Conservation (phyloP, 2,329 filamentous ascomycete genomes). For the Exophiala lecanii-corni region DNA sequence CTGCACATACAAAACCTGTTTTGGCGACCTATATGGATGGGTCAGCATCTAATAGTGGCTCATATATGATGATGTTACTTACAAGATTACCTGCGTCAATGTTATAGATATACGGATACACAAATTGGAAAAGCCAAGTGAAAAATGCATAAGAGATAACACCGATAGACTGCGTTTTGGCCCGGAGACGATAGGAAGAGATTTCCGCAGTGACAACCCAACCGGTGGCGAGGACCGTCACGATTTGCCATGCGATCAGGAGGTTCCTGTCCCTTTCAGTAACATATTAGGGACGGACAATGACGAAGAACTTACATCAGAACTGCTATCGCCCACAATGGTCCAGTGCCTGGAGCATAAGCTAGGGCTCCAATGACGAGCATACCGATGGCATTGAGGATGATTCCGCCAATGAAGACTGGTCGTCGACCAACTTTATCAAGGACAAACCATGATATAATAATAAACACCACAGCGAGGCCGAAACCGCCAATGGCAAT, state of each 20-base stretch:
- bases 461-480: not conserved
- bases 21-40: too few relatives aligned
- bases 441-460: not conserved
- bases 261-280: slow-evolving; percentile 1
- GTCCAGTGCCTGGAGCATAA: not conserved
- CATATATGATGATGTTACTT: too few relatives aligned
- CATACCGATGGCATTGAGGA: not conserved
- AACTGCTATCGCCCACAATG: not conserved
- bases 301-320: slow-evolving; percentile 1
- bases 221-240: not conserved
- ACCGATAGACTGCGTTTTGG: not conserved
- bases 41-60: too few relatives aligned
- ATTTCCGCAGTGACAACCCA: not conserved
- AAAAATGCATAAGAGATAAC: not conserved
- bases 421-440: not conserved
- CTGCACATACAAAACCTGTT: not conserved
- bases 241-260: not conserved
- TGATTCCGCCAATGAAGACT: not conserved
- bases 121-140: not conserved
- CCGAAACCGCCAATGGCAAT: not conserved
- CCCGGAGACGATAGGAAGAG: not conserved
- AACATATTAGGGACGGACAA: too few relatives aligned
- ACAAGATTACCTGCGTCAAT: not conserved
- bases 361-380: slow-evolving; percentile 1
- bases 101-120: not conserved